Percentiles rank a stretch among this genome's conserved stretches.
These are phyloP conservation scores for Salmacisia buchloeana DNA, from an alignment of 1,284 basidiomycete genomes.

Conservation along the genomic window DNA sequence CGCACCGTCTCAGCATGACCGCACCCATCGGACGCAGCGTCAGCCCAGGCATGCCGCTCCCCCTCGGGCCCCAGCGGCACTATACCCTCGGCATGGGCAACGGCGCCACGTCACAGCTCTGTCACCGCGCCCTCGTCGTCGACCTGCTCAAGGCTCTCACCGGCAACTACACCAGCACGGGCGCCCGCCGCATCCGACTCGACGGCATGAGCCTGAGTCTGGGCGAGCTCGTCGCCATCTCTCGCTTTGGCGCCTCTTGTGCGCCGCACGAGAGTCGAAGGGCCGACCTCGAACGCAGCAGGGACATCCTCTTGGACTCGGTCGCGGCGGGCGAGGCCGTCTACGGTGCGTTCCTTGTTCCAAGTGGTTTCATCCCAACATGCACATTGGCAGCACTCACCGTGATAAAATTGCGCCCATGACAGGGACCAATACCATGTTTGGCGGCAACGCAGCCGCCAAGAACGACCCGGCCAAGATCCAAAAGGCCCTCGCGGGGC, in stretches of 20 bases:
- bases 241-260: neutral
- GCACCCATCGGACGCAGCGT: no score
- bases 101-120: no score
- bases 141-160: neutral
- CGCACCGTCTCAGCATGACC: no score
- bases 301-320: neutral
- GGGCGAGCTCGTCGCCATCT: neutral
- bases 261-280: neutral
- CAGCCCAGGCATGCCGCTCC: no score
- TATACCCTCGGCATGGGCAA: no score
- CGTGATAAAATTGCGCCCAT: no score
- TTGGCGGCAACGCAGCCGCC: neutral
- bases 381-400: no score
- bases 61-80: no score
- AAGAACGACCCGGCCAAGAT: neutral
- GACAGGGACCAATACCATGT: slow-evolving; percentile 7
- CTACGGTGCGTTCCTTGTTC: neutral
- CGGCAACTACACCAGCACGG: neutral
- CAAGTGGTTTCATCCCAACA: no score
- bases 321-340: neutral
- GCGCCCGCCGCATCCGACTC: neutral
- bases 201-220: neutral
- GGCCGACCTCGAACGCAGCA: neutral
- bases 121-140: neutral
- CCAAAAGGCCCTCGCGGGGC: neutral